These are phyloP conservation scores for Pseudocercospora crystallina DNA, from an alignment of 2,329 filamentous ascomycete genomes.

Conservation along the genomic window DNA sequence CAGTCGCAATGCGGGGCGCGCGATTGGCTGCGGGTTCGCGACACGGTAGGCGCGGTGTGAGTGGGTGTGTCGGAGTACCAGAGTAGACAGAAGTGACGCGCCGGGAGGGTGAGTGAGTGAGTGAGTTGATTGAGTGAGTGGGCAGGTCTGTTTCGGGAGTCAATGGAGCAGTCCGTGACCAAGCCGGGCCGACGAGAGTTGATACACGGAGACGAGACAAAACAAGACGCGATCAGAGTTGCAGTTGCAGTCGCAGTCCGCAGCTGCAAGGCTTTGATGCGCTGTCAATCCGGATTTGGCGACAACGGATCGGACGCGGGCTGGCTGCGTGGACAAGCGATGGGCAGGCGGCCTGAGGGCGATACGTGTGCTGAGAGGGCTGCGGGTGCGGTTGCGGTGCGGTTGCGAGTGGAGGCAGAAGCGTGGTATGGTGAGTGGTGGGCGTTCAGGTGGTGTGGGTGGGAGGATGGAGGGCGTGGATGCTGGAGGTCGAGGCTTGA, in stretches of 20 bases:
- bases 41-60: not conserved
- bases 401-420: not conserved
- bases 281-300: constrained; percentile 5
- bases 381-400: not conserved
- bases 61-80: constrained; percentile 4
- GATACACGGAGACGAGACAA: too few species aligned
- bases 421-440: not conserved
- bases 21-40: constrained; percentile 5
- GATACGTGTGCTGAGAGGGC: too few species aligned
- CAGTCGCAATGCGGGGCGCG: constrained; percentile 2
- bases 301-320: not conserved
- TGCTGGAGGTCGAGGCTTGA: not conserved
- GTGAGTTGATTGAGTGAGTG: too few species aligned
- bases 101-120: too few species aligned
- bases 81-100: not conserved
- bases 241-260: not conserved
- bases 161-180: too few species aligned
- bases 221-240: too few species aligned
- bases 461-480: not conserved
- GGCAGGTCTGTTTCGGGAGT: too few species aligned
- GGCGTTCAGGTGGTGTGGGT: not conserved
- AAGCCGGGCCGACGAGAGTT: too few species aligned
- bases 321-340: not conserved
- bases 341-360: not conserved
- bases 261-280: constrained; percentile 7